Evolutionary conservation across 2,329 filamentous ascomycete genomes (phyloP).

Genomic region (Venturia asperata): DNA sequence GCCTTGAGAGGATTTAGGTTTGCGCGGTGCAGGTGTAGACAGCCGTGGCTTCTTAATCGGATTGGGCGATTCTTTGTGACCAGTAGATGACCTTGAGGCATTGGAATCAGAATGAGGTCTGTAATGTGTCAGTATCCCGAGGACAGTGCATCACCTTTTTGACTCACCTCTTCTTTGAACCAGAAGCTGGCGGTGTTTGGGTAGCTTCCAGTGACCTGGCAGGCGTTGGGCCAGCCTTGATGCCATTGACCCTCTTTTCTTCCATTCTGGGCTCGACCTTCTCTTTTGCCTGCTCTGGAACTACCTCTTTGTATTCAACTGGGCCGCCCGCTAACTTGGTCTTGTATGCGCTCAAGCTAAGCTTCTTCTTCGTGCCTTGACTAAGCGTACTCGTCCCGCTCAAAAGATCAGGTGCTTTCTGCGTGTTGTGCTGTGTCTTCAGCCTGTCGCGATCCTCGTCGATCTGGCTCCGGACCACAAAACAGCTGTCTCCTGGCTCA

Average conservation of each 20-base stretch:
- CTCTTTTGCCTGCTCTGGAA: slow-evolving; percentile 20
- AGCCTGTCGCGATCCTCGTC: slow-evolving; percentile 47
- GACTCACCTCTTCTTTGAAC: slow-evolving; percentile 11
- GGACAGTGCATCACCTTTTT: background rate
- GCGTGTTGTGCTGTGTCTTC: slow-evolving; percentile 36
- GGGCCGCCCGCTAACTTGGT: slow-evolving; percentile 43
- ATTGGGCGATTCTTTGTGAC: slow-evolving; percentile 24
- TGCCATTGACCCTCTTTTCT: background rate
- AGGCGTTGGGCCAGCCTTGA: background rate
- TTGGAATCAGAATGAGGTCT: slow-evolving; percentile 11
- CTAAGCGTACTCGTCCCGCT: slow-evolving; percentile 37
- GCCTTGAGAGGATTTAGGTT: slow-evolving; percentile 23
- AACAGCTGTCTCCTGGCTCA: slow-evolving; percentile 46
- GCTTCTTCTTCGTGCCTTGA: slow-evolving; percentile 51
- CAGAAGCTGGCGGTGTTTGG: slow-evolving; percentile 1
- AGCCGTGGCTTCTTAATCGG: slow-evolving; percentile 37
- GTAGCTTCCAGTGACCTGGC: slow-evolving; percentile 5
- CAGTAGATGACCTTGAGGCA: slow-evolving; percentile 14
- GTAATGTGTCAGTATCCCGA: slow-evolving; percentile 1
- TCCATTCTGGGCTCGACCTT: slow-evolving; percentile 13
- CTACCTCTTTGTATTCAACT: slow-evolving; percentile 26
- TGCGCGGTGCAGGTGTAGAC: slow-evolving; percentile 34
- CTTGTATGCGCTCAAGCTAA: slow-evolving; percentile 55
- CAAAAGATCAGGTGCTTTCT: slow-evolving; percentile 26
- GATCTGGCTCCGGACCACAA: slow-evolving; percentile 45